These are phyloP conservation scores for Bruguiera parviflora DNA, from an alignment of 345 rosid genomes.

Conservation along the genomic window DNA sequence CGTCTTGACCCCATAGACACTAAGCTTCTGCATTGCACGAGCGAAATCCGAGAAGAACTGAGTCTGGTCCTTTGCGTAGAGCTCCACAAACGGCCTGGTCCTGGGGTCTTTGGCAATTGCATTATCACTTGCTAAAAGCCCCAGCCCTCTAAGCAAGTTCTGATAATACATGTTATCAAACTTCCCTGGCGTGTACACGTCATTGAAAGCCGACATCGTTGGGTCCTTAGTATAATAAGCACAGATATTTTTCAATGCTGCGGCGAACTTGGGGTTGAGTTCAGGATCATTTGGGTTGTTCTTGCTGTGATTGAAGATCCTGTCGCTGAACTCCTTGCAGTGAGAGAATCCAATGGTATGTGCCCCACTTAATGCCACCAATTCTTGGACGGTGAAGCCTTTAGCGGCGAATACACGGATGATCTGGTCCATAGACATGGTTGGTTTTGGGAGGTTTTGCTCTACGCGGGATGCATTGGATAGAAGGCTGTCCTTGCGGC, in stretches of 20 bases:
- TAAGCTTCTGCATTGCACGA: conserved; percentile 52
- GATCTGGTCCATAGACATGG: conserved; percentile 35
- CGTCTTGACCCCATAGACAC: conserved; percentile 38
- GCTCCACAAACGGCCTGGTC: conserved; percentile 48
- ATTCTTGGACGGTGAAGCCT: conserved; percentile 44
- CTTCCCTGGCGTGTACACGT: conserved; percentile 60
- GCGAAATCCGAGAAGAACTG: conserved; percentile 49
- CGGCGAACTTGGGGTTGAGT: conserved; percentile 42
- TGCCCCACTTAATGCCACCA: conserved; percentile 63
- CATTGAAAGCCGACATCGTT: conserved; percentile 62
- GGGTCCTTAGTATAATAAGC: conserved; percentile 38
- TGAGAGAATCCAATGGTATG: conserved; percentile 84
- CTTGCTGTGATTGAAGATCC: conserved; percentile 43
- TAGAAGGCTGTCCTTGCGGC: conserved; percentile 54
- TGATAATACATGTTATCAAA: conserved; percentile 77
- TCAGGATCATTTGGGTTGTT: conserved; percentile 28
- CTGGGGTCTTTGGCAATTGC: conserved; percentile 43
- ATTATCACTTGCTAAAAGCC: conserved; percentile 47
- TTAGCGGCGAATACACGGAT: conserved; percentile 33
- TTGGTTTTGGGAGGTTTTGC: conserved; percentile 34
- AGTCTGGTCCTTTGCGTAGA: conserved; percentile 48
- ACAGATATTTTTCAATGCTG: conserved; percentile 44
- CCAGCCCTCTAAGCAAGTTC: conserved; percentile 55
- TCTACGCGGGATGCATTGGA: conserved; percentile 41
- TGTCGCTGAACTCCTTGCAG: conserved; percentile 55